Percentiles rank a stretch among this genome's conserved stretches.
phyloP scores from a whole-genome alignment of 495 filamentous ascomycete species.

The Penicillium argentinense region DNA sequence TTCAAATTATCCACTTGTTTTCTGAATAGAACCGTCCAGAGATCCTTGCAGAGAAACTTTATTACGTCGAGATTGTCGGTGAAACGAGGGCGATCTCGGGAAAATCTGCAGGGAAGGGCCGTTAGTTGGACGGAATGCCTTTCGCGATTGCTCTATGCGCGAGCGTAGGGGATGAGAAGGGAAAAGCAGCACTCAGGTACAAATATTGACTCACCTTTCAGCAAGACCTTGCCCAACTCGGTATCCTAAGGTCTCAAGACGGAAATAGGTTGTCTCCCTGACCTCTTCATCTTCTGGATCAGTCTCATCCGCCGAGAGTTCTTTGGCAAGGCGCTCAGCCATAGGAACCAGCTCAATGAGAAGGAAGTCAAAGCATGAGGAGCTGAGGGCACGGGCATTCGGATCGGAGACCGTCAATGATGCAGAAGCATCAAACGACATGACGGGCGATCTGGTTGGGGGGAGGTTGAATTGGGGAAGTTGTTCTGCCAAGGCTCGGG shows the following conservation, averaged over 20 bases:
- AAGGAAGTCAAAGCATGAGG: constrained; percentile 86
- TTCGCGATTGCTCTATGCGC: too few species aligned
- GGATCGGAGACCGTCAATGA: constrained; percentile 76
- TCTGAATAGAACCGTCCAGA: constrained; percentile 90
- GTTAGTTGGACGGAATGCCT: too few species aligned
- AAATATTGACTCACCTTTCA: constrained; percentile 86
- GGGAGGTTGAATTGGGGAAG: neutral
- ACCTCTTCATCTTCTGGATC: constrained; percentile 72
- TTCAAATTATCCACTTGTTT: constrained; percentile 99
- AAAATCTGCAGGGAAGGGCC: constrained; percentile 73
- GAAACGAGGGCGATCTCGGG: constrained; percentile 81
- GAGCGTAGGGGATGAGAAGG: too few species aligned
- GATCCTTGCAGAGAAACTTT: constrained; percentile 97
- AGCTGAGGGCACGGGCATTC: constrained; percentile 70
- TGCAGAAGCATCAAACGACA: constrained; percentile 76
- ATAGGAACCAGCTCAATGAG: constrained; percentile 96
- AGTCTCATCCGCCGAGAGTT: constrained; percentile 35
- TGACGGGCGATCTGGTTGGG: constrained; percentile 37
- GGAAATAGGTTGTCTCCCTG: constrained; percentile 76
- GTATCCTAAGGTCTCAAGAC: constrained; percentile 86
- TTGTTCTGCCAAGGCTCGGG: constrained; percentile 8
- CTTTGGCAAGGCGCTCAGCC: constrained; percentile 70
- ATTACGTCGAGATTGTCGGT: constrained; percentile 86
- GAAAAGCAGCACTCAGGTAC: too few species aligned
- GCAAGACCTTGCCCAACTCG: constrained; percentile 89